These are phyloP conservation scores for Fraxinus nigra DNA, from an alignment of 305 asterid species.

Conservation along the genomic window DNA sequence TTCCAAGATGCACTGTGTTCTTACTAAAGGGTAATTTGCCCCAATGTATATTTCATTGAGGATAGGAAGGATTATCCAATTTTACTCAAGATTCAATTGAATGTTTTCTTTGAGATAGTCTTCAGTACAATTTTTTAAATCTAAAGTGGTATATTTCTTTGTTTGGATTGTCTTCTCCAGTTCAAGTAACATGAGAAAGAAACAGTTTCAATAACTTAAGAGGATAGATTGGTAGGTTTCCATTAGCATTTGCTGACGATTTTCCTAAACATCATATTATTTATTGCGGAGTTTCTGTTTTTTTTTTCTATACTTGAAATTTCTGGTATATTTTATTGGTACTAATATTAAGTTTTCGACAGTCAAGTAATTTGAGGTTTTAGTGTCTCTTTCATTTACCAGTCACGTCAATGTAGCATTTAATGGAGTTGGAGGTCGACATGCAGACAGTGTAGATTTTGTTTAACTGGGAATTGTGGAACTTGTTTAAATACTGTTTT, in stretches of 20 bases:
- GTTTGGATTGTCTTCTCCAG: slow-evolving; percentile 39
- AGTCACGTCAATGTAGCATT: not conserved
- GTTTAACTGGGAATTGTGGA: not conserved
- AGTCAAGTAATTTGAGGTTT: not conserved
- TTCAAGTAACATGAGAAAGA: slow-evolving; percentile 51
- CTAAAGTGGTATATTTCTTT: slow-evolving; percentile 37
- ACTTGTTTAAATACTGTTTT: not conserved
- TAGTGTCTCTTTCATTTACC: not conserved
- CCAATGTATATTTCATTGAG: slow-evolving; percentile 7
- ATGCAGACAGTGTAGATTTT: not conserved
- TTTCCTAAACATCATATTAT: slow-evolving; percentile 7
- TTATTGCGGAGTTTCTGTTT: not conserved
- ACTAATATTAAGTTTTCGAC: not conserved
- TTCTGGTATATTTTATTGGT: not conserved
- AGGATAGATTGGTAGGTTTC: slow-evolving; percentile 16
- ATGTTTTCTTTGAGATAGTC: slow-evolving; percentile 46
- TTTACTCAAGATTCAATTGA: slow-evolving; percentile 47
- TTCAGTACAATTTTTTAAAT: slow-evolving; percentile 41
- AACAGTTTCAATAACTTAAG: slow-evolving; percentile 38
- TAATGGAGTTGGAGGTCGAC: not conserved
- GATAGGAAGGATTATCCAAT: slow-evolving; percentile 43
- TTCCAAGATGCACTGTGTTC: slow-evolving; percentile 48
- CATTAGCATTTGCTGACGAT: slow-evolving; percentile 17
- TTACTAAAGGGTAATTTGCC: slow-evolving; percentile 64
- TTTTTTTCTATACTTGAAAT: not conserved